Base-by-base conservation (phyloP, 2,329 filamentous ascomycete genomes). In the Phaeosphaeriaceae sp. region DNA sequence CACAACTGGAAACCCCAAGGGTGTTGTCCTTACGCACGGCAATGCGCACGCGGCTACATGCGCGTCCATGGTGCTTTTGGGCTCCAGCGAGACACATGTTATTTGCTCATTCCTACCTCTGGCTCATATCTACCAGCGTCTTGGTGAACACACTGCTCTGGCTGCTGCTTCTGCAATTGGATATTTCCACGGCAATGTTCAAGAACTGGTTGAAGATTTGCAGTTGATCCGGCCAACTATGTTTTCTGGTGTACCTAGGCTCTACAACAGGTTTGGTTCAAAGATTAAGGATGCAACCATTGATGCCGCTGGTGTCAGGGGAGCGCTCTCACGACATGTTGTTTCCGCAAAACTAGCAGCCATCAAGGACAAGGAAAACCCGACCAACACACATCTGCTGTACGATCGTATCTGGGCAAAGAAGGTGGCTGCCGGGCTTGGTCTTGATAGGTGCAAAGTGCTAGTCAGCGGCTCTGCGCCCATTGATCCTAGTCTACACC, bases 391-490 rank as follows among this genome's bases (percentile, higher is more conserved):
- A 51, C 89, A 94, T 73, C 78, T 87, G 56, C 72, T 94, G 50
- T 94, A 90, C 72, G 90, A 94, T 74, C 85, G 89, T 41, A 88
- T 99, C 70, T 97, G 92, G 91, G 87, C 89, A 1, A 89, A 87
- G 68, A 97, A 97, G 80, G 89, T 97, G 50, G 81, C 84, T 15
- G 82, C 85, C n/a, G 90, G 87, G 4, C 81, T 97, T 28, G 94
- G 94, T 33, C 81, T 99, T 50, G 86, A 95, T 39, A 83, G 84
- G 18, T 81, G 83, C 38, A 83, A 81, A 58, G 83, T 81, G 56
- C 89, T 97, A 86, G 82, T 96, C 46, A 92, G 88, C 49, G 94
- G 94, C 40, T 94, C 90, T 49, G 93, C 94, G 11, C 93, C 93
- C 52, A 83, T 99, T 34, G 93, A 97, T 63, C 91, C 92, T 0